A percentile compares a stretch with the other conserved stretches of the same genome.
These are phyloP conservation scores for Cadophora luteo-olivacea DNA, from an alignment of 2,329 filamentous ascomycete genomes.

Conservation along the genomic window DNA sequence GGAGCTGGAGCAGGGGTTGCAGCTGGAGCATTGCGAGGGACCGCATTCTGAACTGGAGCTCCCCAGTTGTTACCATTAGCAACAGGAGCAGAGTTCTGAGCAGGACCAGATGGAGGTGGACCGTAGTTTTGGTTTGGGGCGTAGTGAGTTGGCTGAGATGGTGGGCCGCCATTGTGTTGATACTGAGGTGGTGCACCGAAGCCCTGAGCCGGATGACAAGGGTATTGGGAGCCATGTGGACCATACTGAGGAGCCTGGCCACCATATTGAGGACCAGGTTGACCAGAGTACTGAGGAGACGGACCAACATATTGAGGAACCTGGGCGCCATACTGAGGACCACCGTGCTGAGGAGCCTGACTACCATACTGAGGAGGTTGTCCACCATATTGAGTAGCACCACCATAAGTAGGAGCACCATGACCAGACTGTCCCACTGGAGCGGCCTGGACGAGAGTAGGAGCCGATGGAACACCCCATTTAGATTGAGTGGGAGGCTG, in stretches of 20 bases:
- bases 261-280: slow-evolving; percentile 1
- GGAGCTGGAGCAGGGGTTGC: not conserved
- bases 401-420: slow-evolving; percentile 4
- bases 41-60: not conserved
- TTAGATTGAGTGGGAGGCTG: slow-evolving; percentile 6
- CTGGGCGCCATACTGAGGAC: slow-evolving; percentile 6
- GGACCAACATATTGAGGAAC: not conserved
- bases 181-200: not conserved
- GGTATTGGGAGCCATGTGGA: not conserved
- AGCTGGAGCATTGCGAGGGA: not conserved
- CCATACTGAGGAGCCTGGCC: not conserved
- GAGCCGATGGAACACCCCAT: slow-evolving; percentile 16
- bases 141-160: slow-evolving; percentile 1
- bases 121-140: not conserved
- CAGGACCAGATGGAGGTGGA: not conserved
- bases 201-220: not conserved
- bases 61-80: not conserved
- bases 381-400: slow-evolving; percentile 5
- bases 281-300: not conserved
- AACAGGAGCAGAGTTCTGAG: not conserved
- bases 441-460: slow-evolving; percentile 4
- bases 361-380: not conserved
- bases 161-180: not conserved
- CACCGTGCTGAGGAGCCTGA: not conserved
- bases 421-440: slow-evolving; percentile 5